These are phyloP conservation scores for Termitomyces sp. DNA, from an alignment of 1,284 basidiomycete genomes.

Conservation along the genomic window DNA sequence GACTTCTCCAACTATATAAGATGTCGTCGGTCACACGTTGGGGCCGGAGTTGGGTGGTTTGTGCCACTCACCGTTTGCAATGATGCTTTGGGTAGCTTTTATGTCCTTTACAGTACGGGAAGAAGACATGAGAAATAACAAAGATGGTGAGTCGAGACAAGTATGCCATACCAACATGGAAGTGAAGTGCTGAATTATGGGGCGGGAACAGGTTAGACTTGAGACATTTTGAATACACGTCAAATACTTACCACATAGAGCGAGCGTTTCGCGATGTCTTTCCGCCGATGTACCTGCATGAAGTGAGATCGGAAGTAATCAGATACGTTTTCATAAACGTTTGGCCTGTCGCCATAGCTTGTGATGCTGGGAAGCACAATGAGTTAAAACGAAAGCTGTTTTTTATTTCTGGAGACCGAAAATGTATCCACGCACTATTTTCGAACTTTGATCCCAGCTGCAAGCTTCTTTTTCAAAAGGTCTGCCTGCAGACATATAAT, in stretches of 20 bases:
- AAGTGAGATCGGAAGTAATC: slow-evolving; percentile 79
- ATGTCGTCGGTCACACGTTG: not conserved
- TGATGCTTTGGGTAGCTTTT: slow-evolving; percentile 22
- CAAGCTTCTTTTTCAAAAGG: slow-evolving; percentile 60
- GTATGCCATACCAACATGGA: slow-evolving; percentile 56
- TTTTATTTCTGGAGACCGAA: not conserved
- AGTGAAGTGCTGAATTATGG: slow-evolving; percentile 58
- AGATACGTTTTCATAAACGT: slow-evolving; percentile 64
- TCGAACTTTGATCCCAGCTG: slow-evolving; percentile 56
- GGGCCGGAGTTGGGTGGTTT: not conserved
- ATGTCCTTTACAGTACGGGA: slow-evolving; percentile 4
- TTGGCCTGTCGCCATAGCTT: slow-evolving; percentile 71
- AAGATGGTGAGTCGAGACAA: not conserved
- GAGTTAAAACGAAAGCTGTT: not conserved
- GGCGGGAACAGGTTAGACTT: not conserved
- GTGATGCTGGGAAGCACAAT: slow-evolving; percentile 51
- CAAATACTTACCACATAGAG: slow-evolving; percentile 56
- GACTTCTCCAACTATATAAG: slow-evolving; percentile 52
- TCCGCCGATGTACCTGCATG: slow-evolving; percentile 63
- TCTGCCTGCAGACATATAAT: slow-evolving; percentile 46
- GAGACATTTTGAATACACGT: not conserved
- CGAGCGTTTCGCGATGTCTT: slow-evolving; percentile 53
- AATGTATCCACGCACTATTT: slow-evolving; percentile 53
- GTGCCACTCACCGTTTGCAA: slow-evolving; percentile 53
- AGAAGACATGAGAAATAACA: not conserved